phyloP scores from a whole-genome alignment of 2,329 filamentous ascomycete genomes.

The Dryadomyces quercivorus region DNA sequence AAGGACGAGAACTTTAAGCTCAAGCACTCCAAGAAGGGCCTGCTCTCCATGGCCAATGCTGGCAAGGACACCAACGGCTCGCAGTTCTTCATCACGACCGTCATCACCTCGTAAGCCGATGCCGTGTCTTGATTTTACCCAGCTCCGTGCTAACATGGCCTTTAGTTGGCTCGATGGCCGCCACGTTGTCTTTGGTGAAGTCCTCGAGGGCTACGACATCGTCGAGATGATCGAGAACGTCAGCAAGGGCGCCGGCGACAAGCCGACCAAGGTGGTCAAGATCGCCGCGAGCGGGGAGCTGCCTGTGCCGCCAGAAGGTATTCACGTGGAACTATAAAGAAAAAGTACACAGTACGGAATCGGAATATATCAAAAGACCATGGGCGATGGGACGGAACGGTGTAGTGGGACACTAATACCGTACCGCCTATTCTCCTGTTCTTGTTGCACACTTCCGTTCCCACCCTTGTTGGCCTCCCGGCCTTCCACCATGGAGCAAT shows the following conservation, averaged over 20 bases:
- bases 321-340: constrained; percentile 71
- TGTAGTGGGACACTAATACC: too few relatives aligned
- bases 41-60: constrained; percentile 77
- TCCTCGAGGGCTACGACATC: constrained; percentile 74
- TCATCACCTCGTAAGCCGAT: constrained; percentile 52
- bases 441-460: neutral
- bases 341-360: neutral
- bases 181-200: constrained; percentile 82
- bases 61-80: constrained; percentile 79
- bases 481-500: neutral
- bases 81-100: constrained; percentile 86
- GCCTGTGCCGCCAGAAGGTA: constrained; percentile 80
- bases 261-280: constrained; percentile 57
- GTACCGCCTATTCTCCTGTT: neutral
- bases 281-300: constrained; percentile 78
- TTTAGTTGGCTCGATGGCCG: constrained; percentile 66
- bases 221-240: constrained; percentile 68
- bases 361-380: neutral
- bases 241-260: constrained; percentile 53
- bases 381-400: neutral
- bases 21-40: constrained; percentile 76
- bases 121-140: neutral
- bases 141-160: neutral
- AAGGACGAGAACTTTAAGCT: constrained; percentile 91
- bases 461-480: neutral